Evolutionary conservation across 1,284 basidiomycete species (phyloP), one percentile per base, ranked within the genome.

Genomic region (Malassezia restricta): DNA sequence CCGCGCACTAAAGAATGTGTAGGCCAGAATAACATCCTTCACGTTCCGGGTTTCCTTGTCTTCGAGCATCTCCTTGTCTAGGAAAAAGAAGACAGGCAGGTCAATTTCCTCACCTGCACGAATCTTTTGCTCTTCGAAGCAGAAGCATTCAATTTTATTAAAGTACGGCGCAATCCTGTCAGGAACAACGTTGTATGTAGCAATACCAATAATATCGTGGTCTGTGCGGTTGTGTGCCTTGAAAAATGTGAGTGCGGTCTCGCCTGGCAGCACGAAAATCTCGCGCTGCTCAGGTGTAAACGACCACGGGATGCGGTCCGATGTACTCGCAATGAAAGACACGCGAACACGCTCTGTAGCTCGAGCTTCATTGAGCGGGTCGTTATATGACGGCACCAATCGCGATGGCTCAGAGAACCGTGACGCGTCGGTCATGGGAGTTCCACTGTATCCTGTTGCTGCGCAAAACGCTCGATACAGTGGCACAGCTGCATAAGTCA

Each of bases 91-190:
- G 28, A 99, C 80, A 14, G 94, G 94, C 79, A 98, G 86, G 75
- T 99, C 94, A 15, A 99, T 87, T 75, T 96, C 91, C 76, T 98
- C 94, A 20, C 86, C 85, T 0, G 92, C 91, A 20, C 95, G 77
- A 15, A 99, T 80, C 66, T 85, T 87, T 75, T 99, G 94, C 74
- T 98, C 94, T 74, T 99, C 94, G 65, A 98, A 98, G 76, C 94
- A 99, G 78, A 99, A 99, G 66, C 94, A 99, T 75, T 99, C 94
- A 7, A 98, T 90, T 77, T 99, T 99, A 52, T 91, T 88, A 73
- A 99, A 99, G 75, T 96, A 98, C 0, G 92, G 90, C 6, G 94
- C 94, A 63, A 96, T 82, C 88, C 95, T 69, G 68, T 88, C 86
- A 11, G 88, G 88, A 0, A 87, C 86, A 40, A 94, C 88, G 74